Percentiles rank a stretch among this genome's conserved stretches.
These are phyloP conservation scores for Amaranthus palmeri DNA, from an alignment of 148 eudicot species.

Conservation along the genomic window DNA sequence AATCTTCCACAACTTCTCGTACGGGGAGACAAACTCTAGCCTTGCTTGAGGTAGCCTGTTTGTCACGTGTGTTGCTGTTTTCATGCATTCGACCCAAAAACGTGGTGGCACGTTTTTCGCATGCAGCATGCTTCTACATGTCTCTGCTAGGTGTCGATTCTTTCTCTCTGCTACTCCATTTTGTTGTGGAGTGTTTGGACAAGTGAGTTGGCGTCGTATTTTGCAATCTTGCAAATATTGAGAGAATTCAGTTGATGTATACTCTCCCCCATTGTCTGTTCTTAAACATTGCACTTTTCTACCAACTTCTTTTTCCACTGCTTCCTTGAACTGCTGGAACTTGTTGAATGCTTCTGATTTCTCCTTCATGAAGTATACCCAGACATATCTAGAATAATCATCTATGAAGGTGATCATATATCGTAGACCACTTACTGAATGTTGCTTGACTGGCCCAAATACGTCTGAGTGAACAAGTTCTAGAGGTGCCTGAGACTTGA, in stretches of 20 bases:
- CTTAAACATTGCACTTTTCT: no score
- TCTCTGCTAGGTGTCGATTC: constrained; percentile 10
- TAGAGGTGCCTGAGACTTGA: constrained; percentile 2
- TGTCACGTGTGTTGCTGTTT: not conserved
- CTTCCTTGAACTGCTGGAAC: no score
- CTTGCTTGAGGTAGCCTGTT: constrained; percentile 15
- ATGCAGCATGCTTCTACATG: constrained; percentile 9
- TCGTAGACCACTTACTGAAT: not conserved
- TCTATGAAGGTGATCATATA: constrained; percentile 22
- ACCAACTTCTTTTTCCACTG: no score
- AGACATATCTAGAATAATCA: constrained; percentile 14
- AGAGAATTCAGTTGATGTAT: no score
- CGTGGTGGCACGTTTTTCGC: constrained; percentile 18
- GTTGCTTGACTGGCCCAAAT: constrained; percentile 14
- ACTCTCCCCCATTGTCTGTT: no score
- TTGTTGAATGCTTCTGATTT: no score
- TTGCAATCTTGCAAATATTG: not conserved
- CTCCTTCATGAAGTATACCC: constrained; percentile 3
- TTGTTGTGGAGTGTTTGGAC: constrained; percentile 15
- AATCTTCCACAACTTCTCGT: constrained; percentile 15
- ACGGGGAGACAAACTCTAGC: constrained; percentile 11
- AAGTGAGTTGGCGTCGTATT: not conserved
- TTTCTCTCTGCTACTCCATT: constrained; percentile 16
- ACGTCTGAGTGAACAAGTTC: constrained; percentile 16
- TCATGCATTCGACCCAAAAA: not conserved